Evolutionary conservation across 2,329 filamentous ascomycete genomes (phyloP).

Genomic region (Penicillium sp.): DNA sequence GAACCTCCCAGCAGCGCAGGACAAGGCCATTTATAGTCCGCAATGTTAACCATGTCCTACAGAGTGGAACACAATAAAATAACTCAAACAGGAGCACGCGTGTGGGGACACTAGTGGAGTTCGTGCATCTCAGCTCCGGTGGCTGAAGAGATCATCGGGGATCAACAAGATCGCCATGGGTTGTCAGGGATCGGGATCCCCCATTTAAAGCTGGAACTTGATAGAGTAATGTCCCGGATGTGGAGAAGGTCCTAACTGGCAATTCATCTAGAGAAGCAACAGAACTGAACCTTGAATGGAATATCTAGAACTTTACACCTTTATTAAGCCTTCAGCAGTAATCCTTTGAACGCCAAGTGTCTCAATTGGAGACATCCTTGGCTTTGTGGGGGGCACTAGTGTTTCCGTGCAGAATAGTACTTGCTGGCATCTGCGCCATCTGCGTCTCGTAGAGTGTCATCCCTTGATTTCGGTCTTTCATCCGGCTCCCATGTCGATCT

Average conservation of each 20-base stretch:
- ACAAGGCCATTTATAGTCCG: conserved; percentile 2
- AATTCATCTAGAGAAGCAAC: neutral
- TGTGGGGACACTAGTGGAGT: conserved; percentile 3
- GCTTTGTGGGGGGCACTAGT: neutral
- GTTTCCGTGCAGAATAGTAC: neutral
- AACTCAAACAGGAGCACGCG: neutral
- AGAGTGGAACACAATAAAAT: neutral
- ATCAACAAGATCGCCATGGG: neutral
- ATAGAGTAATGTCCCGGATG: neutral
- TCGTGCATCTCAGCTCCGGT: neutral
- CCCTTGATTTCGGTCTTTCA: neutral
- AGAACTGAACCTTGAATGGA: neutral
- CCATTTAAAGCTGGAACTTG: neutral
- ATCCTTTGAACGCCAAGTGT: neutral
- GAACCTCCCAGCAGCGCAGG: no score
- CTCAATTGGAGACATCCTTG: neutral
- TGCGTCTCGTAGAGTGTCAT: neutral
- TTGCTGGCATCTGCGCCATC: neutral
- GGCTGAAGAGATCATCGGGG: neutral
- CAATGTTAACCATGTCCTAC: neutral
- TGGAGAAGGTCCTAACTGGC: neutral
- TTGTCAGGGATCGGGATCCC: neutral
- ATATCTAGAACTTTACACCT: neutral
- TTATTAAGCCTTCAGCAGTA: no score
- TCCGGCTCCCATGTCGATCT: neutral